These are phyloP conservation scores for Saposhnikovia divaricata DNA, from an alignment of 129 eudicot genomes.

Conservation along the genomic window DNA sequence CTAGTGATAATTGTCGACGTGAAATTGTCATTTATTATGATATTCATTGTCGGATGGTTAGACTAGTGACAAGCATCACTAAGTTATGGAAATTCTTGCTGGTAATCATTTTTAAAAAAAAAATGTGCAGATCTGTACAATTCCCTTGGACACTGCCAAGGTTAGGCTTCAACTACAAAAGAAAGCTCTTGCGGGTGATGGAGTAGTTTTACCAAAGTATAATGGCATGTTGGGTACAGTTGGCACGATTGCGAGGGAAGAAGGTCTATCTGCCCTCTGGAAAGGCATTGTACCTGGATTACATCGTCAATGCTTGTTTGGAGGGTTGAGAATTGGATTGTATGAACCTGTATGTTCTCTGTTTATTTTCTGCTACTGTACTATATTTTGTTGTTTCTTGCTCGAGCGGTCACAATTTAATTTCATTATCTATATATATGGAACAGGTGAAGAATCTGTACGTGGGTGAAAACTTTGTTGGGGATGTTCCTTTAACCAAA, in stretches of 20 bases:
- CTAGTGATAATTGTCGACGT: too few relatives aligned
- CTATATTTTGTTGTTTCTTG: neutral
- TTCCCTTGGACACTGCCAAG: slow-evolving; percentile 87
- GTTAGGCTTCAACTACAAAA: slow-evolving; percentile 81
- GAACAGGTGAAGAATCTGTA: slow-evolving; percentile 62
- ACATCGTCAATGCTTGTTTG: slow-evolving; percentile 75
- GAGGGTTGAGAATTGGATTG: slow-evolving; percentile 75
- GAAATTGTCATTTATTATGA: neutral
- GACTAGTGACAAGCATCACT: neutral
- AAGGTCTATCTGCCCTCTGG: slow-evolving; percentile 72
- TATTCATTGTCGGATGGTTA: neutral
- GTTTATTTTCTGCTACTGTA: neutral
- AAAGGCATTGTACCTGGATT: slow-evolving; percentile 87
- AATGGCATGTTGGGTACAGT: slow-evolving; percentile 78
- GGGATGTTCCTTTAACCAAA: slow-evolving; percentile 74
- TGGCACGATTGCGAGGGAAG: slow-evolving; percentile 75
- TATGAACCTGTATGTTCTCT: slow-evolving; percentile 62
- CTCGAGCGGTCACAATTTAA: neutral
- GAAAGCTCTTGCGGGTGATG: slow-evolving; percentile 65
- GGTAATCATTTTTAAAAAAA: neutral
- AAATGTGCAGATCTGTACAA: slow-evolving; percentile 44
- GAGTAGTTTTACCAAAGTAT: slow-evolving; percentile 57
- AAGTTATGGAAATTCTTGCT: neutral
- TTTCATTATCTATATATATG: neutral
- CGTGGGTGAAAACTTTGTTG: slow-evolving; percentile 72